Evolutionary conservation across 140 eudicot genomes (phyloP), one percentile per base, ranked within the genome.

Genomic region (Senecio squalidus): DNA sequence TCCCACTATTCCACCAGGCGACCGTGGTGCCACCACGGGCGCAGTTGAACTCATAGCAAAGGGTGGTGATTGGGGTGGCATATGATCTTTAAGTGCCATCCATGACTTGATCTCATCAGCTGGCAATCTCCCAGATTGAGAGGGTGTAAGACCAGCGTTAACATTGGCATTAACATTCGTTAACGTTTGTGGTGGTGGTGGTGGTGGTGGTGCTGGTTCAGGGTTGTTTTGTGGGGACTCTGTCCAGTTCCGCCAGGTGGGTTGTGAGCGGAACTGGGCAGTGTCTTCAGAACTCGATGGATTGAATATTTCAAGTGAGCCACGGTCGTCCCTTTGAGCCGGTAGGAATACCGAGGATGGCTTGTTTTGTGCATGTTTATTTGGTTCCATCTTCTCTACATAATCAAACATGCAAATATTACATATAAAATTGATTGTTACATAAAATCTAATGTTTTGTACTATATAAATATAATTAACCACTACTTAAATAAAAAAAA

Each of bases 301-400:
- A 60, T 81, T 91, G 82, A 91, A 91, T 11, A 91, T 92, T 73
- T 91, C 98, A 4, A 91, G 89, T 14, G 98, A 91, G 55, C 82
- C 98, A 4, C 98, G 77, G 5, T 78, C 54, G 73, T 91, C 90
- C 55, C 98, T 79, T 0, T 85, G 85, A n/a, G 63, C 71, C 18
- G 86, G 85, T 20, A 69, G 64, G 33, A 68, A 68, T 10, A 60
- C 39, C n/a, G 69, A 75, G 1, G 80, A 51, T 29, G 67, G 17
- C 66, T 61, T 69, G 67, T 53, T 79, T 38, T 65, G 70, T 48
- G 71, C 74, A 46, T 62, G 60, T 6, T 76, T 58, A 16, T 66
- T 68, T 54, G 71, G 68, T 21, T 86, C 95, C 95, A 85, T 85
- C 45, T 53, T 45, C 27, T 72, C 77, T 81, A 72, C 74, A 47